These are phyloP conservation scores for Lipomyces chichibuensis DNA, from an alignment of 805 yeast species.

Conservation along the genomic window DNA sequence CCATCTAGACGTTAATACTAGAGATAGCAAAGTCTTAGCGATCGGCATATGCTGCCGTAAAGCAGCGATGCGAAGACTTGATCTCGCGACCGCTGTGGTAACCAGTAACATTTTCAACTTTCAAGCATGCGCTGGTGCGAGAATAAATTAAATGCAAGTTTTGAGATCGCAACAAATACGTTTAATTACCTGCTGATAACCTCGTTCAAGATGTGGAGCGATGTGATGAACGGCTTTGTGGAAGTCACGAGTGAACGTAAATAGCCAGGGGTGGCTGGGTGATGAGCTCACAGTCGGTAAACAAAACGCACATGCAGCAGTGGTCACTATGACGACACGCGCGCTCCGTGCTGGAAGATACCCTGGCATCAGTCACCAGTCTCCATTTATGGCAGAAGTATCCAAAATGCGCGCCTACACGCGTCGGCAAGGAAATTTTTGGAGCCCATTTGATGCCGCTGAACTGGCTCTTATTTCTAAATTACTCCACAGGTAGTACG, in stretches of 20 bases:
- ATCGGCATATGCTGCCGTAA: background rate
- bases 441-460: background rate
- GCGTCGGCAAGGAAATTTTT: background rate
- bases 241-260: background rate
- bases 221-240: background rate
- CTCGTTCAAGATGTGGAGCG: background rate
- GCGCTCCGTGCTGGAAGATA: background rate
- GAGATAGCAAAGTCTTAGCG: background rate
- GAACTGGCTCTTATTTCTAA: background rate
- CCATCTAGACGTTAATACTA: background rate
- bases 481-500: background rate
- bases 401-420: background rate
- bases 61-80: background rate
- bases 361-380: background rate
- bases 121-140: background rate
- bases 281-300: background rate
- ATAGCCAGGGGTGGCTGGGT: background rate
- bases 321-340: background rate
- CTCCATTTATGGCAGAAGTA: background rate
- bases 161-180: background rate
- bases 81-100: background rate
- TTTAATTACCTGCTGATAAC: background rate
- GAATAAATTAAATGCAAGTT: background rate
- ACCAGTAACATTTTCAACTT: background rate
- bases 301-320: background rate